Conservation (phyloP, 495 filamentous ascomycete species). For the Podospora bellae-mahoneyi region DNA sequence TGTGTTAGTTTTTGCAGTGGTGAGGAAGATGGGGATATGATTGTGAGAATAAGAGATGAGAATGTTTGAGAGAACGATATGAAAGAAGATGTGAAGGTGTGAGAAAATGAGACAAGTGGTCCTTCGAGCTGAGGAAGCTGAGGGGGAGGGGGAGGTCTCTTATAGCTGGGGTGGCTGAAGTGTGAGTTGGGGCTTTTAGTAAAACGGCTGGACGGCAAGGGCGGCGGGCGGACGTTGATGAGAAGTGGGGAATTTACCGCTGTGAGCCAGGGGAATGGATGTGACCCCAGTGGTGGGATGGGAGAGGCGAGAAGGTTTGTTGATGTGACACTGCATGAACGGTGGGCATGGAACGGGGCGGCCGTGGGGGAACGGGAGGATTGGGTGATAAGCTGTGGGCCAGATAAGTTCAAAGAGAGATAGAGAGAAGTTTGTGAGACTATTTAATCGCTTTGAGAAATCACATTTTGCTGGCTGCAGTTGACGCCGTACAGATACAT, state of each 20-base stretch:
- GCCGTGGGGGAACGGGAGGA: neutral
- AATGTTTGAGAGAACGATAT: neutral
- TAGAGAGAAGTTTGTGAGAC: neutral
- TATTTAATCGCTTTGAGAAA: neutral
- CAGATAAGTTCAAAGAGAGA: neutral
- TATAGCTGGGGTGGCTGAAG: neutral
- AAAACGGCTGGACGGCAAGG: neutral
- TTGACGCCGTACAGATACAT: neutral
- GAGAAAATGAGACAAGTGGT: neutral
- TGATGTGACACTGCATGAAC: neutral
- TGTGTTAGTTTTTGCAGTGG: no score
- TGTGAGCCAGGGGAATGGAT: neutral
- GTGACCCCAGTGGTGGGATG: neutral
- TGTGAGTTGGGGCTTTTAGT: neutral
- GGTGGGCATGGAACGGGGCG: neutral
- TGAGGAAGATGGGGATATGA: no score
- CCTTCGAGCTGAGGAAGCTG: neutral
- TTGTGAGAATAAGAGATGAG: neutral
- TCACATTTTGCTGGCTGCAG: neutral
- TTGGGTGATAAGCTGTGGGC: neutral
- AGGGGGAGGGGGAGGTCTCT: neutral
- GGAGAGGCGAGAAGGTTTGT: neutral
- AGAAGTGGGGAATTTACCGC: neutral
- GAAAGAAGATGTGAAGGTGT: neutral
- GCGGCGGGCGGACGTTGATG: neutral